phyloP scores from a whole-genome alignment of 73 alveolate species.

The Paramecium primaurelia region DNA sequence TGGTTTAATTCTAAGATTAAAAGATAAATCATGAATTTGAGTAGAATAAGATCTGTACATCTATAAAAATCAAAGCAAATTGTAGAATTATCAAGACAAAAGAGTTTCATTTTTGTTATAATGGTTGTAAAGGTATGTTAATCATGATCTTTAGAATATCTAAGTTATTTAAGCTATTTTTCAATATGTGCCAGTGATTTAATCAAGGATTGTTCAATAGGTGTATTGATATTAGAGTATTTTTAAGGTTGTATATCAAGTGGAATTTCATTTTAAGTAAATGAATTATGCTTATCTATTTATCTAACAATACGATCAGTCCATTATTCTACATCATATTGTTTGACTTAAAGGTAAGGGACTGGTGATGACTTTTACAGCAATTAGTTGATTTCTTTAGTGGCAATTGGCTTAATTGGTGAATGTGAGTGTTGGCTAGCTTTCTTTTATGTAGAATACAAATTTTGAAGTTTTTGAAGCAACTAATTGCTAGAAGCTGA shows the following conservation, averaged over 20 bases:
- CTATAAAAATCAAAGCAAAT: constrained; percentile 26
- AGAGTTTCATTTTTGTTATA: background rate
- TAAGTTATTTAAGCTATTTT: background rate
- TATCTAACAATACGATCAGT: background rate
- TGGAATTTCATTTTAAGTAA: background rate
- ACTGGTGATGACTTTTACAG: background rate
- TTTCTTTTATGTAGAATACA: background rate
- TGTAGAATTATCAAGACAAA: constrained; percentile 2
- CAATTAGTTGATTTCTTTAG: background rate
- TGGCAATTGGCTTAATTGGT: background rate
- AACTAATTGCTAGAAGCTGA: constrained; percentile 22
- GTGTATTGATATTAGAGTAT: background rate
- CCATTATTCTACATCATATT: background rate
- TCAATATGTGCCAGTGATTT: background rate
- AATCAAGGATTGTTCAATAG: background rate
- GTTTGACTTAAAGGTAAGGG: background rate
- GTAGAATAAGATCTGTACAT: constrained; percentile 17
- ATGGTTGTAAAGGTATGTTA: background rate
- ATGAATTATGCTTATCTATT: background rate
- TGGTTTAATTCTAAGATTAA: background rate
- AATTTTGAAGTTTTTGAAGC: constrained; percentile 5
- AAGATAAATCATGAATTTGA: constrained; percentile 21
- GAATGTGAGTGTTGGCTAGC: background rate
- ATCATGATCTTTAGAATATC: background rate
- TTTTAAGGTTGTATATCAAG: background rate